Evolutionary conservation across 495 filamentous ascomycete genomes (phyloP).

Genomic region (Penicillium fimorum): DNA sequence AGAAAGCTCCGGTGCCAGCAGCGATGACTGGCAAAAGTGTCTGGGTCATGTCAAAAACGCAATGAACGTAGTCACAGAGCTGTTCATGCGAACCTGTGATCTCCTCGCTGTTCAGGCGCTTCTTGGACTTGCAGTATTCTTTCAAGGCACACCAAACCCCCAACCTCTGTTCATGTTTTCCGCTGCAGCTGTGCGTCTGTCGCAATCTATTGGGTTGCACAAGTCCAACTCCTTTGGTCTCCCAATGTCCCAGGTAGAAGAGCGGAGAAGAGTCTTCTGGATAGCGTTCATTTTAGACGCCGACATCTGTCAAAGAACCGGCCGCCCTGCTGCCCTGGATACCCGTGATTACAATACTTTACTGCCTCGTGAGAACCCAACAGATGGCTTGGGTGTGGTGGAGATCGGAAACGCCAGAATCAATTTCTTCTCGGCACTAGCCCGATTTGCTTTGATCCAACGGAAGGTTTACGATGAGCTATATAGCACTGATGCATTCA

Average conservation of each 20-base stretch:
- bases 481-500: conserved; percentile 4
- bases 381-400: conserved; percentile 17
- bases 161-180: conserved; percentile 24
- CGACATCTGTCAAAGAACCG: conserved; percentile 20
- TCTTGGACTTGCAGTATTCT: conserved; percentile 22
- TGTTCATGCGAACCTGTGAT: conserved; percentile 22
- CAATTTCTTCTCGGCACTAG: conserved; percentile 17
- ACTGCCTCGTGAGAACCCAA: conserved; percentile 11
- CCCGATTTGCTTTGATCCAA: conserved; percentile 20
- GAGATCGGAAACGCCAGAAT: conserved; percentile 5
- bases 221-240: conserved; percentile 10
- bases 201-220: conserved; percentile 26
- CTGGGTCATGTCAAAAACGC: conserved; percentile 23
- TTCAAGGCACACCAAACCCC: conserved; percentile 25
- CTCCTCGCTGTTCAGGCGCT: conserved; percentile 21
- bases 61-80: conserved; percentile 16
- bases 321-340: conserved; percentile 19
- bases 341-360: conserved; percentile 18
- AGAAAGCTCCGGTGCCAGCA: conserved; percentile 5
- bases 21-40: conserved; percentile 17
- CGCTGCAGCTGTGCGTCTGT: conserved; percentile 20
- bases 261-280: conserved; percentile 24
- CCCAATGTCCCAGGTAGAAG: conserved; percentile 13
- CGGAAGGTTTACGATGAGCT: conserved; percentile 17
- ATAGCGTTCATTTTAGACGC: conserved; percentile 27